Evolutionary conservation across 2,329 filamentous ascomycete genomes (phyloP), one percentile per base, ranked within the genome.

Genomic region (Dactylellina cionopaga): DNA sequence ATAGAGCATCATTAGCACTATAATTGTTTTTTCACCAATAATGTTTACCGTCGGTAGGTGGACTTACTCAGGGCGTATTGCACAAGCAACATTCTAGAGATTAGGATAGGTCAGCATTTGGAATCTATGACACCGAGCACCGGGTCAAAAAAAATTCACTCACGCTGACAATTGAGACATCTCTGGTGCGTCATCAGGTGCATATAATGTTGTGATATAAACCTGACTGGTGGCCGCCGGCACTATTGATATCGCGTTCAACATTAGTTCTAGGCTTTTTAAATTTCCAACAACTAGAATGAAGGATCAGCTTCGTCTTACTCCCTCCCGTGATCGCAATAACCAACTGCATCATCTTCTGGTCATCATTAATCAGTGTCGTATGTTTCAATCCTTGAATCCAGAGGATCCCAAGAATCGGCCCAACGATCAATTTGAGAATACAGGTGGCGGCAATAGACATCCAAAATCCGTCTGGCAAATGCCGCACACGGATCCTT

Each of bases 401-500:
- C 76, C 76, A 77, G n/a, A 74, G 13, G 15, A 77, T 75, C 37
- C 76, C 76, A 37, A 77, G 72, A 49, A 77, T 75, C 29, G 76
- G 76, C 5, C 76, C 76, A 64, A 76, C 35, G 58, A 77, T 68
- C 44, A 77, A 52, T 49, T 77, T 77, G 25, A 77, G 56, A 19
- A 75, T 33, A 25, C 74, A 74, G 62, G 76, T 77, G 37, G 71
- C 55, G 9, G 68, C 65, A 6, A 75, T 74, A 6, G 75, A 63
- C 27, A 75, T 76, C 76, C 76, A 77, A 54, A 77, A 77, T 37
- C 76, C 76, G 25, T 76, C 71, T 3, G 76, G 76, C 19, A 77
- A 59, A 33, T 74, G 71, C 47, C 63, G 65, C 43, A 76, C 75
- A 44, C 52, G 72, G 46, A 77, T 59, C 52, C 76, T 70, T 17